Base-by-base conservation (phyloP, 1,139 yeast genomes). In the Kodamaea suecica region DNA sequence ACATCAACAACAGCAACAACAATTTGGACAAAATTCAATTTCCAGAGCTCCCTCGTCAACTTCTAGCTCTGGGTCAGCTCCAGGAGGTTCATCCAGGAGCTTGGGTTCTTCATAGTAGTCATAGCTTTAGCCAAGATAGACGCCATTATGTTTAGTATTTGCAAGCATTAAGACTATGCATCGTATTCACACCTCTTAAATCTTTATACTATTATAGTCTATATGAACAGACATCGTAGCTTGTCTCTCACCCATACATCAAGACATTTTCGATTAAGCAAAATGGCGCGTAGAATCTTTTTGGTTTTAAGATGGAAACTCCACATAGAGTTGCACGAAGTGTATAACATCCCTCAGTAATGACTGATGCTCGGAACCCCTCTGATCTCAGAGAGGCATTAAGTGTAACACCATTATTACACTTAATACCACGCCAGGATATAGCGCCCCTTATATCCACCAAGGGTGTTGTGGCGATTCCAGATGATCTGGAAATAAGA, bases 391-490 rank as follows among this genome's bases (percentile, higher is more conserved):
- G 42, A 21, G 57, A 56, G 33, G 58, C 59, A 12, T 43, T 60
- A 29, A 44, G 57, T 12, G 48, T 54, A 4, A 52, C 59, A 8
- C 69, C 69, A 3, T 39, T 63, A 11, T 39, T 51, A 12, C 63
- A 59, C 36, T 44, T 62, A 11, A 39, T 62, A 10, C 67, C 68
- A 5, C 54, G 48, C 16, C 66, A 60, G 32, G 56, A 49, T 20
- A 23, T 59, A 5, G 56, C 57, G 2, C 53, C 61, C 1, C 38
- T 57, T 13, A 37, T 56, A 23, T 36, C 50, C 1, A 31, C 52
- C 5, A 32, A 31, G 12, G 33, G 41, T 6, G 17, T 39, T 3
- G 29, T 37, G 3, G 33, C 27, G 5, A 20, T 25, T 3, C 48
- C 48, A 3, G 42, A 42, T 27, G 43, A 39, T 8, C 42, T 25